phyloP scores from a whole-genome alignment of 441 rosid genomes.

The Erodium chrysanthum region DNA sequence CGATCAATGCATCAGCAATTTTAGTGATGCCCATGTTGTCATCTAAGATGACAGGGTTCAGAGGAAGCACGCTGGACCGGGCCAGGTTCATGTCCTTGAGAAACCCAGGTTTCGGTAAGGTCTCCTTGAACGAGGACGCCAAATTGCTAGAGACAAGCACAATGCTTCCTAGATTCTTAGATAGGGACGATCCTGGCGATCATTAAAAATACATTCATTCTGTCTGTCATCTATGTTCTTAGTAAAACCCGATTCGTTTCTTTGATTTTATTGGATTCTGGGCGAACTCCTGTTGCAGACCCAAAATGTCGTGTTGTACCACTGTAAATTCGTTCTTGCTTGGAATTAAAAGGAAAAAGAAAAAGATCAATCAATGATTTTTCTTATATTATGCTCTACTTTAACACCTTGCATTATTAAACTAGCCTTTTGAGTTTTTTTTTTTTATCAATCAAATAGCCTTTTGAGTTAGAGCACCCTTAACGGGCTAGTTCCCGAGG shows the following conservation, averaged over 20 bases:
- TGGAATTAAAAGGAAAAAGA: not conserved
- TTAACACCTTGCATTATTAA: no score
- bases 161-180: slow-evolving; percentile 30
- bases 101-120: slow-evolving; percentile 61
- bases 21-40: slow-evolving; percentile 97
- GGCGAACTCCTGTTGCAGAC: not conserved
- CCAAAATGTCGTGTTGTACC: not conserved
- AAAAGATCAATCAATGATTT: no score
- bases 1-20: slow-evolving; percentile 83
- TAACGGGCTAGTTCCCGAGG: no score
- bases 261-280: not conserved
- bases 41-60: slow-evolving; percentile 79
- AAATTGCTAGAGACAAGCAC: slow-evolving; percentile 28
- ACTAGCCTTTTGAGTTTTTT: no score
- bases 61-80: slow-evolving; percentile 60
- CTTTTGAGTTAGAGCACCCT: no score
- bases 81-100: slow-evolving; percentile 53
- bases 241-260: not conserved
- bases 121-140: slow-evolving; percentile 43
- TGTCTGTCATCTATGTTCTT: no score
- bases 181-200: slow-evolving; percentile 1
- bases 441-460: no score
- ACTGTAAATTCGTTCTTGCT: not conserved
- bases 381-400: no score
- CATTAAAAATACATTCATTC: no score